Base-by-base conservation (phyloP, 257 asterid species). In the Forsythia suspensa region DNA sequence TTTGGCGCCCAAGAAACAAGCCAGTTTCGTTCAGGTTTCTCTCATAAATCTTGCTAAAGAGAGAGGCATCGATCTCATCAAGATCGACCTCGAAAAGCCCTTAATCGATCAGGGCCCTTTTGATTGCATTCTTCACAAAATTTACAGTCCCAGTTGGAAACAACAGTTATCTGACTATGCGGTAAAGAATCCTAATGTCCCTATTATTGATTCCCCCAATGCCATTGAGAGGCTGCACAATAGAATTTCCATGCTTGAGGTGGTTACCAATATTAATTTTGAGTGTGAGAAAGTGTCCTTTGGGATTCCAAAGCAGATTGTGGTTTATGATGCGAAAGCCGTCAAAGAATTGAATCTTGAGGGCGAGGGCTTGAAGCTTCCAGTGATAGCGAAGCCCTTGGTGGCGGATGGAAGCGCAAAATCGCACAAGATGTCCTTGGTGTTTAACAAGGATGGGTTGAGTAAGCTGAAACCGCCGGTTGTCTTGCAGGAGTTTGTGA, bases 391-490 rank as follows among this genome's bases (percentile, higher is more conserved):
- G 13, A 92, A 92, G 86, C 95, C 95, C 5, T 63, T 90, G 77
- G 95, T 90, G 73, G 97, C 95, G 34, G 95, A 92, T 38, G 95
- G 97, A 15, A 92, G 93, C 74, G 95, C 91, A 15, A 90, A 90
- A 59, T 92, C 97, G 20, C 97, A 92, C 75, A 89, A 90, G 73
- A 92, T 92, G 95, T 74, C 87, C 20, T 74, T 92, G 78, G 92
- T 92, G 43, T 90, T 85, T 69, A 90, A 89, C 8, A 79, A 77
- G 12, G 97, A 85, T 11, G 97, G 95, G 16, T 76, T 92, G 83
- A 80, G 84, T 74, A 86, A 90, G 85, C 85, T 92, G 70, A 92
- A 87, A 40, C 95, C 95, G 37, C 97, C 97, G 12, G 82, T 89
- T 74, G 97, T 92, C 48, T 76, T 90, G 79, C 97, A 90, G 85